Evolutionary conservation across 2,329 filamentous ascomycete genomes (phyloP).

Genomic region (Apiospora rasikravindrae): DNA sequence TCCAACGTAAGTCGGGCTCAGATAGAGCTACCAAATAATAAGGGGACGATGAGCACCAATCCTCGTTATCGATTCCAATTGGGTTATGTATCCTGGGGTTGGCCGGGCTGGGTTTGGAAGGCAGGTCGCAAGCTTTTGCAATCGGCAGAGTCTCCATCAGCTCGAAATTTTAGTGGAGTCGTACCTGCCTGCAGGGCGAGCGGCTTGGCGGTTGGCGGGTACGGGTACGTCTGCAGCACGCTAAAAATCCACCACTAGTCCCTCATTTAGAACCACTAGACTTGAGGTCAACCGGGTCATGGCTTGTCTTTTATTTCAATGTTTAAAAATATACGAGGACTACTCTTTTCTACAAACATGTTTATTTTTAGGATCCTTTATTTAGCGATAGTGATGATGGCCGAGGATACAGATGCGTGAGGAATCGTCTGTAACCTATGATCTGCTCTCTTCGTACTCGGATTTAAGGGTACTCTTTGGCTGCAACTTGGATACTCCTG

Average conservation of each 20-base stretch:
- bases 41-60: neutral
- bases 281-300: neutral
- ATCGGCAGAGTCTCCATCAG: neutral
- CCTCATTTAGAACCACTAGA: neutral
- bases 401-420: too few relatives aligned
- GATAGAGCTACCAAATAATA: neutral
- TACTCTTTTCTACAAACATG: too few relatives aligned
- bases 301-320: neutral
- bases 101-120: neutral
- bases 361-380: too few relatives aligned
- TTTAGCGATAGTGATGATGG: too few relatives aligned
- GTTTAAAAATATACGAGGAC: neutral
- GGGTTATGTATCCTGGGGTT: neutral
- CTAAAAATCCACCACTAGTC: neutral
- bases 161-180: constrained; percentile 8
- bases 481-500: neutral
- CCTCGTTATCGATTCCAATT: neutral
- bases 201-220: neutral
- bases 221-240: neutral
- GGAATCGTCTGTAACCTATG: too few relatives aligned
- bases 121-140: constrained; percentile 6
- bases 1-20: neutral
- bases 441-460: too few relatives aligned
- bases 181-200: neutral
- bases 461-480: neutral